These are phyloP conservation scores for Rhynchospora breviuscula DNA, from an alignment of 176 grass and related monocot genomes.

Conservation along the genomic window DNA sequence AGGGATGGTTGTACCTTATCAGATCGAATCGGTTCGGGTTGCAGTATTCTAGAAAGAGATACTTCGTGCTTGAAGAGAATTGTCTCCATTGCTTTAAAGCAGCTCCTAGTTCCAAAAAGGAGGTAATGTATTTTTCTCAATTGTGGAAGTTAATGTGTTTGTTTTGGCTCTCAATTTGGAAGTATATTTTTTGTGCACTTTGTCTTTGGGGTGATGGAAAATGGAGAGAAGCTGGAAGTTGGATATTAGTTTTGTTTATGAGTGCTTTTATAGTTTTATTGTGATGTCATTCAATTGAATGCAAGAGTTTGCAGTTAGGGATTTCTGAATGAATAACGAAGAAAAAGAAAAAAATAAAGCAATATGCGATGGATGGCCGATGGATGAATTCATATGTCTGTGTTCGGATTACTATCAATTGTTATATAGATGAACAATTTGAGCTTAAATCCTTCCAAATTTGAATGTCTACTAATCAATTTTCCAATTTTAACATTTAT, in stretches of 20 bases:
- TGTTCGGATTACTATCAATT: not conserved
- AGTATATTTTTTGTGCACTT: not conserved
- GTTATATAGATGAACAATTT: not conserved
- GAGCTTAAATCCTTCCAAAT: not conserved
- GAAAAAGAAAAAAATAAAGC: too few species aligned
- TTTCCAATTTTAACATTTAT: not conserved
- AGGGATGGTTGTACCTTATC: slow-evolving; percentile 88
- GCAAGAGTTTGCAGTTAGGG: not conserved
- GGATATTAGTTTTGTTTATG: not conserved
- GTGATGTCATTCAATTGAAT: not conserved
- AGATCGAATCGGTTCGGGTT: slow-evolving; percentile 77
- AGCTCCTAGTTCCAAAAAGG: slow-evolving; percentile 51
- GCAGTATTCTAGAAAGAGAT: slow-evolving; percentile 81
- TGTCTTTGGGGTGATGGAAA: not conserved
- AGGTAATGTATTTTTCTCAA: slow-evolving; percentile 39
- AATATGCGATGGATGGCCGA: too few species aligned
- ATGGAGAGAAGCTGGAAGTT: slow-evolving; percentile 10
- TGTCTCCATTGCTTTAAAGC: slow-evolving; percentile 72
- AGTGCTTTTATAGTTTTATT: not conserved
- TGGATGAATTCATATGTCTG: not conserved
- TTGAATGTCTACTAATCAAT: not conserved
- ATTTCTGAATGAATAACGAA: not conserved
- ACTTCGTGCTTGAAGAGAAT: slow-evolving; percentile 85
- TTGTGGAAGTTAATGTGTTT: not conserved
- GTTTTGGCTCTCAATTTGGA: not conserved